Conservation (phyloP, 805 yeast genomes). For the Komagataella populi region DNA sequence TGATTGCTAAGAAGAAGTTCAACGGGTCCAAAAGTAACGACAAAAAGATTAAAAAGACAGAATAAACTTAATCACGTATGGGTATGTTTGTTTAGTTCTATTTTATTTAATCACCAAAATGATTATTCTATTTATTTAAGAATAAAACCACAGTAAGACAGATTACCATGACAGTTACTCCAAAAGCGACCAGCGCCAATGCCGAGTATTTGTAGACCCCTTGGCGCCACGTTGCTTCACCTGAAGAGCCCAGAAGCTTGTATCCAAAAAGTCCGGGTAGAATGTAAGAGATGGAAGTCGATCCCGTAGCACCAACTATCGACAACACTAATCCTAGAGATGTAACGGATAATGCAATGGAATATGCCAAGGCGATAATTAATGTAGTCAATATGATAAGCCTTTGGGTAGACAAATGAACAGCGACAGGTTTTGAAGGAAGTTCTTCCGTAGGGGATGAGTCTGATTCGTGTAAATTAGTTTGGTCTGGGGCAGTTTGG, state of each 20-base stretch:
- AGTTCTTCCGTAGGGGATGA: conserved; percentile 1
- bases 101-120: neutral
- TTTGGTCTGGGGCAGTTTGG: neutral
- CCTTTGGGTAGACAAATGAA: conserved; percentile 9
- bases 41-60: neutral
- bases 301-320: conserved; percentile 86
- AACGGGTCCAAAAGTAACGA: neutral
- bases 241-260: conserved; percentile 41
- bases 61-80: neutral
- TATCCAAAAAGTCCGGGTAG: conserved; percentile 83
- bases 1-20: conserved; percentile 46
- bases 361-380: conserved; percentile 40
- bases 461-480: neutral
- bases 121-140: conserved; percentile 3
- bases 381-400: conserved; percentile 25
- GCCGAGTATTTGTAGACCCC: conserved; percentile 30
- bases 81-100: neutral
- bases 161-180: conserved; percentile 30
- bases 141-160: conserved; percentile 31
- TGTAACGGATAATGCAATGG: conserved; percentile 48
- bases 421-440: conserved; percentile 4
- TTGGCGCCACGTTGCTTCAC: conserved; percentile 16
- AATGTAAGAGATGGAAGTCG: conserved; percentile 82
- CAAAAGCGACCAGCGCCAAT: conserved; percentile 49
- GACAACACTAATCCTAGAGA: conserved; percentile 78